phyloP scores from a whole-genome alignment of 441 rosid species.

The Jatropha multifida region DNA sequence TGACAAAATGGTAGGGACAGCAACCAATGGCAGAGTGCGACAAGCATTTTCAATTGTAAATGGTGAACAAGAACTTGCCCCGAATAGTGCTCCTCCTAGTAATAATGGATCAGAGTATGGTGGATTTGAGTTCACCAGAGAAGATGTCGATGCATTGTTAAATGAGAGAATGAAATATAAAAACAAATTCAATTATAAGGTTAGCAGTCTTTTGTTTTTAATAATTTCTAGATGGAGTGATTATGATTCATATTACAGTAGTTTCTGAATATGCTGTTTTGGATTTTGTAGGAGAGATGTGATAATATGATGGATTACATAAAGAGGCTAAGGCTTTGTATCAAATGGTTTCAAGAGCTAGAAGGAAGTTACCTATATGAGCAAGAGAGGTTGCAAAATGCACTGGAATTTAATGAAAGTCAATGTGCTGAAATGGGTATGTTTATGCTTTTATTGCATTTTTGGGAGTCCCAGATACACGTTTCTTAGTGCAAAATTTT shows the following conservation, averaged over 20 bases:
- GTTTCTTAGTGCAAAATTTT: slow-evolving; percentile 15
- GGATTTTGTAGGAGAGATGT: slow-evolving; percentile 57
- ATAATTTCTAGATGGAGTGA: no score
- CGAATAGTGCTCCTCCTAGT: slow-evolving; percentile 58
- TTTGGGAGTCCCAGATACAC: not conserved
- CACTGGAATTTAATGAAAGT: slow-evolving; percentile 64
- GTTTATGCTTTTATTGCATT: slow-evolving; percentile 4
- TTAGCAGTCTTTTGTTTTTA: slow-evolving; percentile 26
- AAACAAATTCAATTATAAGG: slow-evolving; percentile 88
- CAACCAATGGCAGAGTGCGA: slow-evolving; percentile 65
- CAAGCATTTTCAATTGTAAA: slow-evolving; percentile 63
- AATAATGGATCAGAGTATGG: slow-evolving; percentile 53
- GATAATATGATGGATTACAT: slow-evolving; percentile 67
- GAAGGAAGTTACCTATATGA: slow-evolving; percentile 65
- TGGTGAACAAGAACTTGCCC: slow-evolving; percentile 68
- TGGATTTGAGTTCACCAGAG: slow-evolving; percentile 70
- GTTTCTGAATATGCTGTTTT: not conserved
- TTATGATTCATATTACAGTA: not conserved
- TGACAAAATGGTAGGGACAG: slow-evolving; percentile 77
- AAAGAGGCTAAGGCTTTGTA: slow-evolving; percentile 74
- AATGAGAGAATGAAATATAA: slow-evolving; percentile 76
- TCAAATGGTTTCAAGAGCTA: slow-evolving; percentile 77
- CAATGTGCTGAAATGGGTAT: slow-evolving; percentile 66
- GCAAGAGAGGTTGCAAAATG: slow-evolving; percentile 58
- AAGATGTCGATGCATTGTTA: slow-evolving; percentile 76